Base-by-base conservation (phyloP, 2,329 filamentous ascomycete genomes). In the Nemania sp. region DNA sequence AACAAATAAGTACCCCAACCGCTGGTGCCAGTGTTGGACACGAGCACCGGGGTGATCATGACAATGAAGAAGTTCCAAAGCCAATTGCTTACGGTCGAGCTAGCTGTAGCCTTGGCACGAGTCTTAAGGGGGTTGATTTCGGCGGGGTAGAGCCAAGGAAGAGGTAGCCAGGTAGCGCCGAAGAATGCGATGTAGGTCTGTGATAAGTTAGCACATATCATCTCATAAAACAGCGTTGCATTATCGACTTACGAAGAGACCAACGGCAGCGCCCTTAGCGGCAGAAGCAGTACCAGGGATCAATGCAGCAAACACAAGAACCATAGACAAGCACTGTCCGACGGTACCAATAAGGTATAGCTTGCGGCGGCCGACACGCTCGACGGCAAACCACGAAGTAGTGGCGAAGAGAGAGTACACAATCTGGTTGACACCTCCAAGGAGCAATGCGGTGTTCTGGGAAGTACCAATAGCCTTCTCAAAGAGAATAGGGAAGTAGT, bases 261-360 rank as follows among this genome's bases (percentile, higher is more conserved):
- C 89, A 7, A 90, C 89, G 1, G 88, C 89, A 0, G 90, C 88
- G 32, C 90, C 90, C 75, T 91, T 92, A 1, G 90, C 89, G 3
- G 89, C 82, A 0, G 86, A 79, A 0, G 83, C 84, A 1, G 84
- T 85, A 0, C 89, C 89, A 56, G 91, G 91, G 10, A 93, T 87
- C 71, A 93, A 86, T 24, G 83, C 81, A 1, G 83, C 88, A 69
- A 92, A 92, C 6, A 83, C 82, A 24, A 90, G 79, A 77, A 91
- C 80, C 85, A 88, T 88, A 67, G 85, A 87, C 41, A 87, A 71
- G 71, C 85, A 84, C 72, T 88, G 87, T 4, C 82, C 82, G 7
- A 78, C 74, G 0, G 81, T 82, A 24, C 83, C 82, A 24, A 80
- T 79, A 13, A 86, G 80, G 63, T 83, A 82, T 3, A 85, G 74